Percentiles rank a stretch among this genome's conserved stretches.
Evolutionary conservation across 83 land plant genomes (phyloP).

Genomic region (Picea mariana): DNA sequence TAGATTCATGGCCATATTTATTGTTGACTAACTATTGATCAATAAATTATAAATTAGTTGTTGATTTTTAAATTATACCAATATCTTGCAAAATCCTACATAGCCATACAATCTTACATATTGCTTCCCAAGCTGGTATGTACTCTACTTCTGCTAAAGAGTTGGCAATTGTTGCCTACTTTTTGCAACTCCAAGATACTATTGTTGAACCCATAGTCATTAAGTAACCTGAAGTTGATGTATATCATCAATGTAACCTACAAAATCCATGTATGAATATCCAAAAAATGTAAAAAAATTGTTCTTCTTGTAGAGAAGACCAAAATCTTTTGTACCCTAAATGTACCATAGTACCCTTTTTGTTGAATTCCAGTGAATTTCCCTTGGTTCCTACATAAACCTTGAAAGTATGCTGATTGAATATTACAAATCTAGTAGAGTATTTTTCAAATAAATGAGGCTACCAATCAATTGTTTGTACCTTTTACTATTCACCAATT

Average conservation of each 20-base stretch:
- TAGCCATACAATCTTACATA: background rate
- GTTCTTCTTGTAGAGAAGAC: too few relatives aligned
- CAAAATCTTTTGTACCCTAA: too few relatives aligned
- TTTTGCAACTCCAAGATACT: background rate
- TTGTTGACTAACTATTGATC: background rate
- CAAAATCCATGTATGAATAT: background rate
- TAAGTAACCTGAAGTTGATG: background rate
- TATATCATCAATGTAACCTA: background rate
- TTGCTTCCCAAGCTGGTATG: background rate
- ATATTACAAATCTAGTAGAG: too few relatives aligned
- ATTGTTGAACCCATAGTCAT: background rate
- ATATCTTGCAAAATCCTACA: background rate
- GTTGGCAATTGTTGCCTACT: background rate
- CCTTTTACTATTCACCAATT: too few relatives aligned
- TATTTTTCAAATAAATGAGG: too few relatives aligned
- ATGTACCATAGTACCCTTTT: too few relatives aligned
- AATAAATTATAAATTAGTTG: background rate
- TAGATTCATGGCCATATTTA: too few relatives aligned
- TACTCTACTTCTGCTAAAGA: background rate
- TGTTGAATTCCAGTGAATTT: too few relatives aligned
- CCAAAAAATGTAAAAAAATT: background rate
- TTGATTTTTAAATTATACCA: background rate
- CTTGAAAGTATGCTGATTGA: too few relatives aligned
- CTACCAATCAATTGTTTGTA: too few relatives aligned
- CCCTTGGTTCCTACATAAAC: too few relatives aligned